Base-by-base conservation (phyloP, 2,329 filamentous ascomycete genomes). In the Camptophora hylomeconis region DNA sequence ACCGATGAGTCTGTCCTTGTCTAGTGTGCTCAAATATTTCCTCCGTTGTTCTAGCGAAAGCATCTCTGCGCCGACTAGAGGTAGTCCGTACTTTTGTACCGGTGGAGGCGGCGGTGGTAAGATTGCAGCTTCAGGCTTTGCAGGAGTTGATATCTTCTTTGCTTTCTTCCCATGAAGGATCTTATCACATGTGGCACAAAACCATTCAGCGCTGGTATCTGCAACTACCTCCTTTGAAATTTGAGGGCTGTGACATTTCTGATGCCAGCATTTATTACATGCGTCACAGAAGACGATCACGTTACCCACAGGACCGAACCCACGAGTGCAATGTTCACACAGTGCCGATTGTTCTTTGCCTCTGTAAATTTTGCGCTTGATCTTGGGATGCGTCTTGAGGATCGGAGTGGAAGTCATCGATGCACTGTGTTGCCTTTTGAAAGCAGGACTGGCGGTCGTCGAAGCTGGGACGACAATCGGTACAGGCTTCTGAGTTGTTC, bases 261-360 rank as follows among this genome's bases (percentile, higher is more conserved):
- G 80, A 52, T 92, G 82, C 69, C 82, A 92, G 22, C 75, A 71
- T 17, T 65, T 63, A 49, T 82, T 80, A 58, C 82, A 92, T 10
- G 74, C 74, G 53, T 87, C 80, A 56, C 82, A 92, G 52, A 86
- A 83, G 3, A 89, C 80, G 48, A 92, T 86, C 55, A 75, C 70
- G 54, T 89, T 89, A 42, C 61, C 72, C n/a, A 61, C 51, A 3
- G 78, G 75, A 45, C 77, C 81, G 40, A 78, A 69, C 7, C 78
- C 74, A 40, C 81, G 65, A 30, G 74, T 67, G 54, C 82, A 92
- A 39, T 70, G 66, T 43, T 74, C 75, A 58, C 81, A 89, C 17
- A 79, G 52, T 51, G 57, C 53, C 32, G 51, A 54, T 8, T 50
- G 42, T 28, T 57, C 52, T 29, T 54, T 57, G 12, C 50, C 49